Evolutionary conservation across 345 rosid species (phyloP).

Genomic region (Aquilaria sinensis): DNA sequence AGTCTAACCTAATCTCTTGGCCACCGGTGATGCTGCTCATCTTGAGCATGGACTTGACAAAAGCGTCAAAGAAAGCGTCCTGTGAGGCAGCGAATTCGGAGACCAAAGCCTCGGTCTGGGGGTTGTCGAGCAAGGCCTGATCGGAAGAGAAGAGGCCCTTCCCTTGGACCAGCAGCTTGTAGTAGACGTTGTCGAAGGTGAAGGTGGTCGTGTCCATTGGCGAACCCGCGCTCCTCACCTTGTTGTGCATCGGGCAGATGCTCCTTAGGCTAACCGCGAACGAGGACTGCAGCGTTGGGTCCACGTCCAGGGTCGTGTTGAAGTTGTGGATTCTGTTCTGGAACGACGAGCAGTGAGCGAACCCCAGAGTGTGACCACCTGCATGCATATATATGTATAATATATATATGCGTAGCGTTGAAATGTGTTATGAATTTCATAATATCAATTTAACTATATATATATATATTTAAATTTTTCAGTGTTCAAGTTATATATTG

Average conservation of each 20-base stretch:
- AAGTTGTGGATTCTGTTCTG: slow-evolving; percentile 78
- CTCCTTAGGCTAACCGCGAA: slow-evolving; percentile 47
- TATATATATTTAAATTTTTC: too few species aligned
- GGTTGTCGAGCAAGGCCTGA: slow-evolving; percentile 53
- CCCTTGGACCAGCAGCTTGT: slow-evolving; percentile 63
- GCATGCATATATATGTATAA: neutral
- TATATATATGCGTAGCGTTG: neutral
- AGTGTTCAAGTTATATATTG: neutral
- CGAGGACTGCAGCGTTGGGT: slow-evolving; percentile 59
- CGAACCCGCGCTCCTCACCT: slow-evolving; percentile 56
- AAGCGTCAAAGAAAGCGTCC: slow-evolving; percentile 47
- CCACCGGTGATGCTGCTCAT: slow-evolving; percentile 78
- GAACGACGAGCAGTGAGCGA: slow-evolving; percentile 85
- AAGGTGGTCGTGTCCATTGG: slow-evolving; percentile 38
- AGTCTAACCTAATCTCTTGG: slow-evolving; percentile 66
- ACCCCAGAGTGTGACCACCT: slow-evolving; percentile 93
- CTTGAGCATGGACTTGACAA: slow-evolving; percentile 75
- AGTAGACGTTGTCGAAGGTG: slow-evolving; percentile 57
- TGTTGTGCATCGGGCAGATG: slow-evolving; percentile 56
- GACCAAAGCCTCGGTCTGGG: slow-evolving; percentile 44
- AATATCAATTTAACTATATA: too few species aligned
- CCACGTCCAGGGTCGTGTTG: slow-evolving; percentile 43
- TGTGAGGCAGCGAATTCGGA: slow-evolving; percentile 43
- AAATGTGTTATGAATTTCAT: neutral
- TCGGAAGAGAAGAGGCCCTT: slow-evolving; percentile 75